A percentile compares a stretch with the other conserved stretches of the same genome.
phyloP scores from a whole-genome alignment of 306 rosid genomes.

The Cucurbita ficifolia region DNA sequence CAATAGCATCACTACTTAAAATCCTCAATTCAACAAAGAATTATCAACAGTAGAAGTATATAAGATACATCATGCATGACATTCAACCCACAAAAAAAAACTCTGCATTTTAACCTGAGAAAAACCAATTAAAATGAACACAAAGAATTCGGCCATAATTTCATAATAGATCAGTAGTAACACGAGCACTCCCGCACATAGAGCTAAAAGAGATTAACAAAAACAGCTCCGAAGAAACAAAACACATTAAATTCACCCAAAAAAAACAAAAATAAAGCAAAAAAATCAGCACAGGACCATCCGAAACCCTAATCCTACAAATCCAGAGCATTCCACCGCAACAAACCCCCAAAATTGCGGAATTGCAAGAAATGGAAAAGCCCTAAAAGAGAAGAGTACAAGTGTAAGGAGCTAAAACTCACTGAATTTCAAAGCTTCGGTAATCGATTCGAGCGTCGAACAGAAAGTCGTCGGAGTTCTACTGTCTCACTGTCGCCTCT shows the following conservation, averaged over 20 bases:
- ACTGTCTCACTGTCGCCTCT: constrained; percentile 13
- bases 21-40: neutral
- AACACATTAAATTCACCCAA: constrained; percentile 1
- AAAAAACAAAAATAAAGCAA: neutral
- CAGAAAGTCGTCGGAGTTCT: constrained; percentile 27
- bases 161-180: neutral
- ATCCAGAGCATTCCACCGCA: constrained; percentile 6
- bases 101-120: neutral
- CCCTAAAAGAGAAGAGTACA: neutral
- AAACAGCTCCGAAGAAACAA: neutral
- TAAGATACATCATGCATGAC: neutral
- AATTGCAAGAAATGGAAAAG: neutral
- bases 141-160: neutral
- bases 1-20: neutral
- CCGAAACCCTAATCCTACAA: constrained; percentile 39
- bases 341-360: neutral
- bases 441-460: constrained; percentile 15
- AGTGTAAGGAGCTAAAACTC: constrained; percentile 13
- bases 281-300: neutral
- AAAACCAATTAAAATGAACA: neutral
- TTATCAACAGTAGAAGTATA: neutral
- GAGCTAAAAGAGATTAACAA: neutral
- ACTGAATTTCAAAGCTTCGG: constrained; percentile 21
- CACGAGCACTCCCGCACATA: neutral
- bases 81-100: neutral